Base-by-base conservation (phyloP, 805 yeast genomes). In the Yamadazyma laniorum region DNA sequence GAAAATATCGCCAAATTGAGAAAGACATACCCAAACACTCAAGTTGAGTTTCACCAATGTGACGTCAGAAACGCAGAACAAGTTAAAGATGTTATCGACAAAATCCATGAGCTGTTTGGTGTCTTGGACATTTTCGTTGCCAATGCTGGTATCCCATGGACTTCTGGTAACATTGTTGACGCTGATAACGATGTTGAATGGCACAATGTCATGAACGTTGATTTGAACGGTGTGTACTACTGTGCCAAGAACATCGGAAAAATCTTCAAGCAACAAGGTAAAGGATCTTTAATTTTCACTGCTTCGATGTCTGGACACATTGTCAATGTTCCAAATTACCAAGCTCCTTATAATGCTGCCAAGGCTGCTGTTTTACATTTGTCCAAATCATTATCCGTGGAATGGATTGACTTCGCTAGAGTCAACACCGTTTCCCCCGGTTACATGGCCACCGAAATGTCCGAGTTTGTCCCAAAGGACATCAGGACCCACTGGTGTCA, bases 271-370 rank as follows among this genome's bases (percentile, higher is more conserved):
- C 65, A 74, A 52, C 88, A 85, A 55, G 84, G 85, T 13, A 63
- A 61, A 42, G 96, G 96, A 22, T 82, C 95, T 1, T 70, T 89
- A 50, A 79, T 88, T 50, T 73, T 85, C 61, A 88, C 96, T 4
- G 89, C 95, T 4, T 85, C 95, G 27, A 88, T 88, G 85, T 83
- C 93, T 18, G 96, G 86, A 12, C 88, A 82, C 64, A 81, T 89
- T 52, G 93, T 80, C 52, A 88, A 88, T 61, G 77, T 80, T 45
- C 96, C 96, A 17, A 93, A 89, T 61, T 70, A 79, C 56, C 96
- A 88, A 65, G 84, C 95, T 11, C 79, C 84, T 27, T 87, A 87
- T 69, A 87, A 87, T 55, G 86, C 88, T 12, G 85, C 89, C 50
- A 88, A 87, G 70, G 95, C 95, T 28, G 95, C 80, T 9, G 80